Evolutionary conservation across 2,329 filamentous ascomycete genomes (phyloP).

Genomic region (Myriosclerotinia duriaeana): DNA sequence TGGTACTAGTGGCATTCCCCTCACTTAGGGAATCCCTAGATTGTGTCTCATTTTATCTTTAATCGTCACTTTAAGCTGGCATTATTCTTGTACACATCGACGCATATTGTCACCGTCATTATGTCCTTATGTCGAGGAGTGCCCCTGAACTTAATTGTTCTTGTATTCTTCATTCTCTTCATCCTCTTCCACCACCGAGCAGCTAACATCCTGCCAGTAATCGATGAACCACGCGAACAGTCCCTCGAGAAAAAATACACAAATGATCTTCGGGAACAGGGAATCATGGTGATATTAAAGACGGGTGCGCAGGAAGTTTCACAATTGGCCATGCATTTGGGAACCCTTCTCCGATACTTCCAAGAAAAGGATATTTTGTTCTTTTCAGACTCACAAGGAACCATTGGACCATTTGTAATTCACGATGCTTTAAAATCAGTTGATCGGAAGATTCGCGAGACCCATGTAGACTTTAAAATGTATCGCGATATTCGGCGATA

Average conservation of each 20-base stretch:
- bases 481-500: constrained; percentile 47
- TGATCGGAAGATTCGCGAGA: constrained; percentile 45
- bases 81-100: background rate
- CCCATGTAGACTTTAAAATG: constrained; percentile 48
- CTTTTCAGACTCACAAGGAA: constrained; percentile 57
- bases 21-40: too few species aligned
- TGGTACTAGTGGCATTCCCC: too few species aligned
- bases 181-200: background rate
- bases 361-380: constrained; percentile 49
- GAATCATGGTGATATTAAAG: constrained; percentile 51
- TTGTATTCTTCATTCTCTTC: constrained; percentile 10
- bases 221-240: background rate
- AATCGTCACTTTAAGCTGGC: background rate
- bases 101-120: background rate
- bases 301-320: constrained; percentile 56
- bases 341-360: constrained; percentile 53
- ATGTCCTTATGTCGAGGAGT: background rate
- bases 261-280: constrained; percentile 24
- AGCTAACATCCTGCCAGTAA: background rate
- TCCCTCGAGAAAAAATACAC: constrained; percentile 25
- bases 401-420: constrained; percentile 47
- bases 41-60: too few species aligned
- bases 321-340: constrained; percentile 54
- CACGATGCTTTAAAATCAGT: constrained; percentile 51
- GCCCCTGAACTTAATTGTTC: background rate